A percentile compares a stretch with the other conserved stretches of the same genome.
Evolutionary conservation across 495 filamentous ascomycete genomes (phyloP).

Genomic region (Tetracladium marchalianum): DNA sequence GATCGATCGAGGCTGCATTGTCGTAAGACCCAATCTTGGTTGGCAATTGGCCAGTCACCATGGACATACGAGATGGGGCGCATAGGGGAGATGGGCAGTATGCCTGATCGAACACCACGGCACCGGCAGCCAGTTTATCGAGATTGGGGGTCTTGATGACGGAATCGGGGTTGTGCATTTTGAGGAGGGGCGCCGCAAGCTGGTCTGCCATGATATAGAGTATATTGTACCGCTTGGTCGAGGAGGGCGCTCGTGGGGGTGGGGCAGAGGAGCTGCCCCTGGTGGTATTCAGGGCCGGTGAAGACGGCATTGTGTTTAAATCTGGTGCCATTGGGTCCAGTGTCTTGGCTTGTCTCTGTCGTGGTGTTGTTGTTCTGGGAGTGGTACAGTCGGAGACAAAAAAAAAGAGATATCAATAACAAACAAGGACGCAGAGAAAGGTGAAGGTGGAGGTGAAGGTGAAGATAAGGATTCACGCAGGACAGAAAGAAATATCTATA

Average conservation of each 20-base stretch:
- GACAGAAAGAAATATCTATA: neutral
- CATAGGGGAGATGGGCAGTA: constrained; percentile 88
- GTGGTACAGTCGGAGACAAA: neutral
- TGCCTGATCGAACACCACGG: constrained; percentile 77
- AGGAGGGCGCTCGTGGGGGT: constrained; percentile 13
- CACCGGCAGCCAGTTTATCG: constrained; percentile 64
- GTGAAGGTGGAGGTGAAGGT: neutral
- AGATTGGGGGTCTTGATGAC: constrained; percentile 80
- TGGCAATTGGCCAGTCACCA: constrained; percentile 80
- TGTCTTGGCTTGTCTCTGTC: neutral
- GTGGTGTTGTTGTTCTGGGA: neutral
- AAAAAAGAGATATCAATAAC: neutral
- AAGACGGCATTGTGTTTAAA: constrained; percentile 39
- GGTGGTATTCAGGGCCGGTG: constrained; percentile 14
- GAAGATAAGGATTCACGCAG: neutral
- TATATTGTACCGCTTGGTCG: constrained; percentile 51
- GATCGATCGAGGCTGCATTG: constrained; percentile 67
- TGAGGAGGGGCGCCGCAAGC: constrained; percentile 74
- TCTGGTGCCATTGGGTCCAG: constrained; percentile 38
- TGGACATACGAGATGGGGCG: constrained; percentile 77
- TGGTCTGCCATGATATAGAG: constrained; percentile 91
- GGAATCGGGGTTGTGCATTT: constrained; percentile 71
- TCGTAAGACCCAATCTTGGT: constrained; percentile 82
- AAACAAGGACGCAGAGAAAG: neutral
- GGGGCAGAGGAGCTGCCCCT: constrained; percentile 8